Evolutionary conservation across 768 basidiomycete genomes (phyloP).

Genomic region (Phaffia tasmanica): DNA sequence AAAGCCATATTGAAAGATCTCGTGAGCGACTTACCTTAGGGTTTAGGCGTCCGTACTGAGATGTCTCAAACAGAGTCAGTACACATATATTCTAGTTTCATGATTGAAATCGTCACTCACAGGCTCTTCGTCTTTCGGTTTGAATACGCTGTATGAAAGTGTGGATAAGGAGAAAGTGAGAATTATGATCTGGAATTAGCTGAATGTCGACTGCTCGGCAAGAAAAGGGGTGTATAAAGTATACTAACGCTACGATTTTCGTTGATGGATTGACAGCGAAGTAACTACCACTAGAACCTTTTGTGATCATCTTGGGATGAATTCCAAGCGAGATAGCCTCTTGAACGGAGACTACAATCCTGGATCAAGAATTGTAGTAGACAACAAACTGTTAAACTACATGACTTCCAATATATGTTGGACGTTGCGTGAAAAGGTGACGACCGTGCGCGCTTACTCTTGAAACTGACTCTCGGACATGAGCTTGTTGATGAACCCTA

Average conservation of each 20-base stretch:
- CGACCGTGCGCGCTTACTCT: not conserved
- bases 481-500: not conserved
- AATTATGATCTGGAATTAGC: not conserved
- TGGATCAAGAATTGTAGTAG: not conserved
- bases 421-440: not conserved
- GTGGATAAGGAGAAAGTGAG: not conserved
- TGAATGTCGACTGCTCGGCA: not conserved
- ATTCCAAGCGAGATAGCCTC: constrained; percentile 10
- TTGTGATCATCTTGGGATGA: constrained; percentile 53
- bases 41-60: constrained; percentile 9
- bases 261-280: constrained; percentile 77
- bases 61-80: not conserved
- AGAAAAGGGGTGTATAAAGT: not conserved
- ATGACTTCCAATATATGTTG: not conserved
- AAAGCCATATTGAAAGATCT: too few species aligned
- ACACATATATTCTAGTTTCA: not conserved
- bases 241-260: constrained; percentile 65
- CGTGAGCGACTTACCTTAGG: constrained; percentile 7
- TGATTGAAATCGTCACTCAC: not conserved
- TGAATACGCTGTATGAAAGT: constrained; percentile 56
- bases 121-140: constrained; percentile 52
- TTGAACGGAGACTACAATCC: constrained; percentile 9
- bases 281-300: constrained; percentile 82
- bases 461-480: not conserved
- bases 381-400: not conserved